Percentiles rank a stretch among this genome's conserved stretches.
These are phyloP conservation scores for Asterionellopsis glacialis DNA, from an alignment of 108 stramenopile species.

Conservation along the genomic window DNA sequence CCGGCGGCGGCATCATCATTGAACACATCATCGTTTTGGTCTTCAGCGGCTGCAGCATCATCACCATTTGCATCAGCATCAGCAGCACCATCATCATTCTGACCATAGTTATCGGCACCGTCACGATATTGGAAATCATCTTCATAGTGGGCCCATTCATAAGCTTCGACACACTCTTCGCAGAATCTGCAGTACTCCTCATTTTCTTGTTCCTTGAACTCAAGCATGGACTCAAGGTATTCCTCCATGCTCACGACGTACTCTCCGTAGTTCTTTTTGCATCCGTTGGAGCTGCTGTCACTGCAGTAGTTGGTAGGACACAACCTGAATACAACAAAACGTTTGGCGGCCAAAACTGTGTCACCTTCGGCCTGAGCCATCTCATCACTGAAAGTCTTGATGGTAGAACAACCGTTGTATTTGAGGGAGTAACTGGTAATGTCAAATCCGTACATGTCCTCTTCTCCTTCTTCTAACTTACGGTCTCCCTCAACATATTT, in stretches of 20 bases:
- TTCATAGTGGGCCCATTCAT: no score
- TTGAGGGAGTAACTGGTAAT: slow-evolving; percentile 69
- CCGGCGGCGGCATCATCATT: background rate
- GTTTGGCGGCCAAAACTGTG: slow-evolving; percentile 46
- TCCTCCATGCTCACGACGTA: slow-evolving; percentile 72
- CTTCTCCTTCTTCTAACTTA: background rate
- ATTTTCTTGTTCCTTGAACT: slow-evolving; percentile 49
- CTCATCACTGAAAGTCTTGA: slow-evolving; percentile 54
- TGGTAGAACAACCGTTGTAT: slow-evolving; percentile 76
- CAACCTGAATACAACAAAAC: slow-evolving; percentile 73
- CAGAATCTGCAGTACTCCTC: slow-evolving; percentile 72
- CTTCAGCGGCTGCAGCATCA: background rate
- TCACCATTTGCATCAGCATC: background rate
- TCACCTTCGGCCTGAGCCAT: slow-evolving; percentile 23
- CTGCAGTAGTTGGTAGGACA: slow-evolving; percentile 67
- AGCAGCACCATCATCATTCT: background rate
- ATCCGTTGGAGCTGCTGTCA: slow-evolving; percentile 45
- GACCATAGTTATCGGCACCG: background rate
- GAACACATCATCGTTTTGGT: no score
- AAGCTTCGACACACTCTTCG: slow-evolving; percentile 28
- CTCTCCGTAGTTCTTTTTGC: slow-evolving; percentile 80
- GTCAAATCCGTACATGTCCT: slow-evolving; percentile 42
- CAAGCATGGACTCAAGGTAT: slow-evolving; percentile 55
- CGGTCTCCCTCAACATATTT: background rate
- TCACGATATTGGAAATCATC: no score